Conservation (phyloP, 257 asterid species). For the Solanum phureja region DNA sequence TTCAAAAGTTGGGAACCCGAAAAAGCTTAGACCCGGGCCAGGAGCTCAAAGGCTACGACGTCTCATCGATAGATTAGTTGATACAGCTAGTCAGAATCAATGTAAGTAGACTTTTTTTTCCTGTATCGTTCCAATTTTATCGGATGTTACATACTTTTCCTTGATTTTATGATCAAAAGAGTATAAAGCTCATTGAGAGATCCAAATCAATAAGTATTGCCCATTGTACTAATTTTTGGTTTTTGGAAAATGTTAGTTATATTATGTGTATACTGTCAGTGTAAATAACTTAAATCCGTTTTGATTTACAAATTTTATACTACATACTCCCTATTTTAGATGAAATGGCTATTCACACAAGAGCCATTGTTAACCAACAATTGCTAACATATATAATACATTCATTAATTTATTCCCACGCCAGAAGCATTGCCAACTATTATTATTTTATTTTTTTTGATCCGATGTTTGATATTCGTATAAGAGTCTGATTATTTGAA, state of each 20-base stretch:
- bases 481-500: too few relatives aligned
- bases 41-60: slow-evolving; percentile 11
- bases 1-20: slow-evolving; percentile 10
- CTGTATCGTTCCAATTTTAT: neutral
- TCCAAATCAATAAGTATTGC: neutral
- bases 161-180: neutral
- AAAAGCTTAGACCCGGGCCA: slow-evolving; percentile 10
- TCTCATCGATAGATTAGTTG: slow-evolving; percentile 7
- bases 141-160: neutral
- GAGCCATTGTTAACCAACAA: neutral
- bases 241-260: neutral
- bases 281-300: neutral
- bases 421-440: neutral
- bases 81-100: neutral
- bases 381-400: neutral
- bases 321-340: neutral
- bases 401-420: neutral
- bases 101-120: slow-evolving; percentile 3
- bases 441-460: neutral
- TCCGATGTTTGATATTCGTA: too few relatives aligned
- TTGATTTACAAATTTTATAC: neutral
- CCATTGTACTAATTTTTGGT: neutral
- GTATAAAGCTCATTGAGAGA: neutral
- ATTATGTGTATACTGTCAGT: neutral
- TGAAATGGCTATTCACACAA: neutral